Conservation (phyloP, 2,329 filamentous ascomycete species). For the Cladosporium sp. region DNA sequence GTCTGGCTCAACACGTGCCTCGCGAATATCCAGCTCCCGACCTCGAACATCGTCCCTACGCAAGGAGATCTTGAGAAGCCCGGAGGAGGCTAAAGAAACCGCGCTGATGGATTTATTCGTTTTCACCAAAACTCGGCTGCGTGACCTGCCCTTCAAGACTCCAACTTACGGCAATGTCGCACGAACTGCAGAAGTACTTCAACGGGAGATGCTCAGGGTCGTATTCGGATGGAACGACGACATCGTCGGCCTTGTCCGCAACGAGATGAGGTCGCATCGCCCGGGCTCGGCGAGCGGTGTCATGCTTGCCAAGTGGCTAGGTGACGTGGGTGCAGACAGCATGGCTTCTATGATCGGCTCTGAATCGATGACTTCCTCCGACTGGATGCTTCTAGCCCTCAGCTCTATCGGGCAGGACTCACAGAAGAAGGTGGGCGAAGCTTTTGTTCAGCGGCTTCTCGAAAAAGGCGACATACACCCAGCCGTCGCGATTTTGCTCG, state of each 20-base stretch:
- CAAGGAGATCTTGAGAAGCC: constrained; percentile 73
- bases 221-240: constrained; percentile 95
- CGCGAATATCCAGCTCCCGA: constrained; percentile 21
- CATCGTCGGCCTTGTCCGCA: constrained; percentile 70
- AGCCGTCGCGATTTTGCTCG: constrained; percentile 85
- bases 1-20: constrained; percentile 45
- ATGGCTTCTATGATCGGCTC: constrained; percentile 69
- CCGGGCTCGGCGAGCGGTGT: constrained; percentile 70
- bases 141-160: constrained; percentile 74
- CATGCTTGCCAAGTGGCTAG: constrained; percentile 86
- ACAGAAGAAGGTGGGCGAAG: constrained; percentile 82
- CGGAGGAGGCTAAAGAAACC: constrained; percentile 55
- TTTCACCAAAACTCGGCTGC: constrained; percentile 71
- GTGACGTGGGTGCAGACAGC: constrained; percentile 73
- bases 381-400: constrained; percentile 94
- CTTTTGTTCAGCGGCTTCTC: constrained; percentile 83
- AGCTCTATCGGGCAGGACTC: constrained; percentile 73
- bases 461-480: constrained; percentile 88
- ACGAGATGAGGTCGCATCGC: constrained; percentile 73
- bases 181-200: constrained; percentile 61
- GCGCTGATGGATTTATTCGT: constrained; percentile 73
- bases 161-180: constrained; percentile 46
- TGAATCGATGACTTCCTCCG: constrained; percentile 82
- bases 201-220: constrained; percentile 82
- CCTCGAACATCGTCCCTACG: constrained; percentile 63